These are phyloP conservation scores for Streptanthus diversifolius DNA, from an alignment of 345 rosid genomes.

Conservation along the genomic window DNA sequence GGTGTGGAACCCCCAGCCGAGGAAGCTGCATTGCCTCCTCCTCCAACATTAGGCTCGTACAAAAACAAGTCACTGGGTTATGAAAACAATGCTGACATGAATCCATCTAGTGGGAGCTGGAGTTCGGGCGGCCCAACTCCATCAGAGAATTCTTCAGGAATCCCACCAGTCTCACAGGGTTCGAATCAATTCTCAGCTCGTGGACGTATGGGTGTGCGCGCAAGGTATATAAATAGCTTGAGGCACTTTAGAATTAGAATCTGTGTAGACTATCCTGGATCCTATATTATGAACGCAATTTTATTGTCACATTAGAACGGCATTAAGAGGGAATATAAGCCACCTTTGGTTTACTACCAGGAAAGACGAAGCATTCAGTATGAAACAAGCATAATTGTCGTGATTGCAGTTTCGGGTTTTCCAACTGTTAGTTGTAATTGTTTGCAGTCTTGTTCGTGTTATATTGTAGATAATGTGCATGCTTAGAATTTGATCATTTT, in stretches of 20 bases:
- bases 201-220: conserved; percentile 78
- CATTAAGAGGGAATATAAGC: background rate
- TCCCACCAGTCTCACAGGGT: conserved; percentile 74
- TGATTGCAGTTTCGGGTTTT: background rate
- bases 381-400: background rate
- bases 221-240: conserved; percentile 55
- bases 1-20: conserved; percentile 91
- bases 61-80: conserved; percentile 62
- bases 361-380: background rate
- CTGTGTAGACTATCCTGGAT: background rate
- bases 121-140: conserved; percentile 42
- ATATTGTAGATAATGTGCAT: background rate
- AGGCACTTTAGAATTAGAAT: background rate
- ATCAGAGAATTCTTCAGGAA: conserved; percentile 52
- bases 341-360: background rate
- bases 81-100: conserved; percentile 43
- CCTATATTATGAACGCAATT: background rate
- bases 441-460: background rate
- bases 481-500: background rate
- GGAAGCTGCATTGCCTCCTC: conserved; percentile 78
- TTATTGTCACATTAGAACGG: conserved; percentile 1
- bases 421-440: background rate
- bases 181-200: conserved; percentile 91
- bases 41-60: conserved; percentile 64
- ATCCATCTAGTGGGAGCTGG: conserved; percentile 49